Evolutionary conservation across 2,329 filamentous ascomycete species (phyloP), one percentile per base, ranked within the genome.

Genomic region (Dothideomycetes sp.): DNA sequence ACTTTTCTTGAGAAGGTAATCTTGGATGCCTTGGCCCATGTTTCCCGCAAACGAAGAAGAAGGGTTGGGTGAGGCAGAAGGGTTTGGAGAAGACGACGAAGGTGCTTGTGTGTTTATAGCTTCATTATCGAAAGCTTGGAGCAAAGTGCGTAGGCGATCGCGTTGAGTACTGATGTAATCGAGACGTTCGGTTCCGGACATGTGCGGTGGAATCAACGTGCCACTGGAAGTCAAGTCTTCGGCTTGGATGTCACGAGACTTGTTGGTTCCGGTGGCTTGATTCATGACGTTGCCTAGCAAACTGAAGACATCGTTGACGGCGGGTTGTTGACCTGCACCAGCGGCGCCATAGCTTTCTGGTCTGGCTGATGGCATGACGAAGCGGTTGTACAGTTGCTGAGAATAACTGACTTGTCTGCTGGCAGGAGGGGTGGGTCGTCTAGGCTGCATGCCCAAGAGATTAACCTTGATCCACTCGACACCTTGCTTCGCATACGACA

Each of bases 381-480:
- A 95, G 47, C 88, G 77, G 30, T 84, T 82, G 45, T 95, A 79
- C 25, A 96, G 73, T 28, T 73, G 75, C 60, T 93, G 84, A 2
- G 84, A 86, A 59, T 94, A 95, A 50, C 62, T 67, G 44, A 64
- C 61, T 22, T 68, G 65, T 7, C 64, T 57, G 38, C 56, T 62
- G 8, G 60, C 65, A 51, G 61, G 69, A 42, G 59, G 69, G 13
- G 64, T 63, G 1, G 67, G 62, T 18, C 71, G 71, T 47, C 63
- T 67, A 4, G 82, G 79, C 30, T 82, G 80, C 46, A 89, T 68
- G 45, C 86, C 85, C n/a, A 96, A 68, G 6, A 94, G 65, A 49
- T 82, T 80, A 50, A 84, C 81, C 54, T 82, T 81, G 49, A 91
- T 63, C 56, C 64, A 69, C 48, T 70, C 67, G 45, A 69, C 62